A percentile compares a stretch with the other conserved stretches of the same genome.
phyloP scores from a whole-genome alignment of 441 rosid genomes.

The Erysimum cheiri region DNA sequence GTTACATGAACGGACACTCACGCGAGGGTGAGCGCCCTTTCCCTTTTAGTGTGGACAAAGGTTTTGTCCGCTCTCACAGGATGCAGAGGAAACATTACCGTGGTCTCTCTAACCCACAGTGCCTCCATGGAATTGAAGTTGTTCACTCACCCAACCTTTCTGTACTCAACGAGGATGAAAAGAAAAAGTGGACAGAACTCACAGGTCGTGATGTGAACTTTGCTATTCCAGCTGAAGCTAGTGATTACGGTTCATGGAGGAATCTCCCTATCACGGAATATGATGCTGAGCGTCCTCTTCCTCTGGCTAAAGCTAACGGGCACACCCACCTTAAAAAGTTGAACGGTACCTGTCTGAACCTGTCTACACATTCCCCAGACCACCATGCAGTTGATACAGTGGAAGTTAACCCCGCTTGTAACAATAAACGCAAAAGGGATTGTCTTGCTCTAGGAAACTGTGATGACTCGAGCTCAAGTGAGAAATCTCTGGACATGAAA shows the following conservation, averaged over 20 bases:
- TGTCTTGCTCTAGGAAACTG: constrained; percentile 54
- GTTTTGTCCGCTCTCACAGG: constrained; percentile 90
- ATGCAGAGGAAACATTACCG: constrained; percentile 96
- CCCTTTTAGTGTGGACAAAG: constrained; percentile 82
- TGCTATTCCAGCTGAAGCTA: constrained; percentile 73
- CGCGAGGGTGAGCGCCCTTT: constrained; percentile 90
- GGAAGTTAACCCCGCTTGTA: constrained; percentile 50
- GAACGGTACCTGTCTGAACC: constrained; percentile 68
- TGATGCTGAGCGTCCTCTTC: constrained; percentile 66
- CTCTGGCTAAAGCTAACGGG: constrained; percentile 51
- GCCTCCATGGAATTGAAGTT: constrained; percentile 84
- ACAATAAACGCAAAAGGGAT: constrained; percentile 73
- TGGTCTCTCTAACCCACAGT: constrained; percentile 95
- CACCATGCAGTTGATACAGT: constrained; percentile 60
- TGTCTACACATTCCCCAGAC: constrained; percentile 77
- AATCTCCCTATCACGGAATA: constrained; percentile 70
- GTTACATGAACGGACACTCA: constrained; percentile 92
- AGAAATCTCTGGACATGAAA: constrained; percentile 61
- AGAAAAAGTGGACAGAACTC: constrained; percentile 79
- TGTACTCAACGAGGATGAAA: constrained; percentile 69
- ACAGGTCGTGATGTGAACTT: constrained; percentile 81
- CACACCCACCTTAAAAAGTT: constrained; percentile 59
- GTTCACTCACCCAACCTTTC: constrained; percentile 69
- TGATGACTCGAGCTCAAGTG: constrained; percentile 59
- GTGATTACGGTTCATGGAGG: constrained; percentile 86